Evolutionary conservation across 2,329 filamentous ascomycete genomes (phyloP).

Genomic region (Cytospora piceae): DNA sequence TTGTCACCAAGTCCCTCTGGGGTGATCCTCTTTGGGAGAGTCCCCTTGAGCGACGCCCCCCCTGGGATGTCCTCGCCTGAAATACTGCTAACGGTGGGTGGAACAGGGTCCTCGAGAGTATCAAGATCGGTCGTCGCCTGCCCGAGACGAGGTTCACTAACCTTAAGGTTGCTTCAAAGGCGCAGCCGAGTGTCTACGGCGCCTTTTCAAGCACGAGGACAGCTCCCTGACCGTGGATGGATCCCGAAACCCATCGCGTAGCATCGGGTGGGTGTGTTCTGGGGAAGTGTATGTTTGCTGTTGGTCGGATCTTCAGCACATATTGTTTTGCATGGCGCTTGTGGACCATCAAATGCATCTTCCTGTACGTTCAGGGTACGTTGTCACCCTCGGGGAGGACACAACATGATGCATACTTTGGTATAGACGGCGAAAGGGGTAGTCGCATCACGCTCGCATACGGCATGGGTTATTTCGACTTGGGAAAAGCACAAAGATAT

Average conservation of each 20-base stretch:
- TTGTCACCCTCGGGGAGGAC: conserved; percentile 5
- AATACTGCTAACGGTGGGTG: not conserved
- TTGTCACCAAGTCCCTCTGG: too few species aligned
- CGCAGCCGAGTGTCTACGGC: conserved; percentile 67
- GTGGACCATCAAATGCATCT: conserved; percentile 18
- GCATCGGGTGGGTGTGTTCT: conserved; percentile 2
- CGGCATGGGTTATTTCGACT: conserved; percentile 8
- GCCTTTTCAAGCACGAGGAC: conserved; percentile 37
- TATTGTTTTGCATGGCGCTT: conserved; percentile 17
- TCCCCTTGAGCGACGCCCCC: not conserved
- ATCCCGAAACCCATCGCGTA: conserved; percentile 1
- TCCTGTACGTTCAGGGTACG: not conserved
- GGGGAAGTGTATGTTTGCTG: conserved; percentile 23
- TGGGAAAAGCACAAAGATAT: conserved; percentile 6
- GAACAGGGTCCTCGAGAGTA: conserved; percentile 76
- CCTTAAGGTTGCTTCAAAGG: conserved; percentile 62
- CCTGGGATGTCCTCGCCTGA: too few species aligned
- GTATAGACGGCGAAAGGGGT: conserved; percentile 20
- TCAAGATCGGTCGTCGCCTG: conserved; percentile 74
- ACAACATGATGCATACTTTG: conserved; percentile 29
- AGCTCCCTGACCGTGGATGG: not conserved
- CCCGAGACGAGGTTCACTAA: conserved; percentile 73
- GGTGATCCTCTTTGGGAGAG: not conserved
- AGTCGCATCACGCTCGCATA: conserved; percentile 22
- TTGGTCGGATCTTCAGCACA: not conserved